These are phyloP conservation scores for Colletotrichum navitas DNA, from an alignment of 2,329 filamentous ascomycete species.

Conservation along the genomic window DNA sequence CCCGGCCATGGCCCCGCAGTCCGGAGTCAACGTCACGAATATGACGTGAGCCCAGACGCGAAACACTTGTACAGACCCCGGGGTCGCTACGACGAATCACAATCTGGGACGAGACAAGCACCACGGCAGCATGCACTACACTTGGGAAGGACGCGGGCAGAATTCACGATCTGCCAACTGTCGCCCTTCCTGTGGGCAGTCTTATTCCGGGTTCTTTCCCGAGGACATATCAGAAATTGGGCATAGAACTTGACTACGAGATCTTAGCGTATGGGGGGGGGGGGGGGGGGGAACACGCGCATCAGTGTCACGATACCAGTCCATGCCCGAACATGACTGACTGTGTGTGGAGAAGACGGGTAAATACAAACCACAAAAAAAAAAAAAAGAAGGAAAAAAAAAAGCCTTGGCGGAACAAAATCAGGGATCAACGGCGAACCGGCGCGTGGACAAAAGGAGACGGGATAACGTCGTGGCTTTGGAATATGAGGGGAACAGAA, in stretches of 20 bases:
- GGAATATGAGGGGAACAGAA: constrained; percentile 3
- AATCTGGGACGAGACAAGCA: neutral
- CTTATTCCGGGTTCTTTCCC: neutral
- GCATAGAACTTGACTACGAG: constrained; percentile 25
- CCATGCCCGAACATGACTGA: constrained; percentile 22
- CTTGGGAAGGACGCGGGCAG: neutral
- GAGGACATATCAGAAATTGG: constrained; percentile 16
- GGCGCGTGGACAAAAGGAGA: constrained; percentile 27
- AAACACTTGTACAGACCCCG: neutral
- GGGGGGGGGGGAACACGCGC: constrained; percentile 1
- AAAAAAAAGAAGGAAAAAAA: neutral
- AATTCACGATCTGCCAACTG: constrained; percentile 7
- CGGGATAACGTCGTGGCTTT: constrained; percentile 23
- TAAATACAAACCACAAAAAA: neutral
- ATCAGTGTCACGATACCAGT: constrained; percentile 10
- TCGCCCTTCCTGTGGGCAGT: neutral
- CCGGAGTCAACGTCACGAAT: constrained; percentile 59
- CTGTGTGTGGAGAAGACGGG: constrained; percentile 6
- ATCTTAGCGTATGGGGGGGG: constrained; percentile 20
- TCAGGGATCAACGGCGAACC: constrained; percentile 30
- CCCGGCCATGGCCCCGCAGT: constrained; percentile 62
- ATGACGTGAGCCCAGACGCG: constrained; percentile 43
- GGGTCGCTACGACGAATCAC: neutral
- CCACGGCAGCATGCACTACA: neutral
- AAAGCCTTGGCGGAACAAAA: constrained; percentile 2